Evolutionary conservation across 2,329 filamentous ascomycete species (phyloP), one percentile per base, ranked within the genome.

Genomic region (Cladorrhinum sp.): DNA sequence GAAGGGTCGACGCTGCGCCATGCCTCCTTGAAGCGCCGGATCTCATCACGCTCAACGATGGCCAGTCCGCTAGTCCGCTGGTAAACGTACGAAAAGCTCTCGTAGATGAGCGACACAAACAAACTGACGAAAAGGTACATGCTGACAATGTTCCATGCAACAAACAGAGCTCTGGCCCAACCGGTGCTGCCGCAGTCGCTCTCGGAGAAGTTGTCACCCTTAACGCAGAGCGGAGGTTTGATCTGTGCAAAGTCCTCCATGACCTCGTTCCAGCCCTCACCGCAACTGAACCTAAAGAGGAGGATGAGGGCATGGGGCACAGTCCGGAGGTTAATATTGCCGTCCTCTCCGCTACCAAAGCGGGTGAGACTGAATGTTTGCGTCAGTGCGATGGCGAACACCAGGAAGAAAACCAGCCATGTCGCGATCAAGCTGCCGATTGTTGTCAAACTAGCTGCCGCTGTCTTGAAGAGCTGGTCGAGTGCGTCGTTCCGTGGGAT

Each of bases 81-180:
- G 73, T 98, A 99, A 65, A 99, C 95, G 71, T 99, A 99, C 73
- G 92, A 96, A 82, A 99, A 99, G 76, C 93, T 98, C 79, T 99
- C 95, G 77, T 96, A 99, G 68, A 99, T 99, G 73, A 99, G 86
- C 54, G 95, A 99, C 62, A 99, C 94, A 74, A 99, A 99, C 72
- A 99, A 79, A 71, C 94, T 97, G 72, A 98, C 94, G 71, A 99
- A 99, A 70, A 99, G 96, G 77, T 99, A 99, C 95, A 99, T 99
- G 89, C 94, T 98, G 75, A 99, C 84, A 70, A 99, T 94, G 79
- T 99, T 99, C 95, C 95, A 99, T 3, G 89, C 86, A 61, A 98
- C 92, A 78, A 99, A 99, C 9, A 99, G 80, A 33, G 87, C 86
- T 56, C 92, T 84, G 7, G 95, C 92, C 92, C 95, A 99, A 42